Percentiles rank a stretch among this genome's conserved stretches.
phyloP scores from a whole-genome alignment of 148 eudicot genomes.

The Rhododendron williamsianum region DNA sequence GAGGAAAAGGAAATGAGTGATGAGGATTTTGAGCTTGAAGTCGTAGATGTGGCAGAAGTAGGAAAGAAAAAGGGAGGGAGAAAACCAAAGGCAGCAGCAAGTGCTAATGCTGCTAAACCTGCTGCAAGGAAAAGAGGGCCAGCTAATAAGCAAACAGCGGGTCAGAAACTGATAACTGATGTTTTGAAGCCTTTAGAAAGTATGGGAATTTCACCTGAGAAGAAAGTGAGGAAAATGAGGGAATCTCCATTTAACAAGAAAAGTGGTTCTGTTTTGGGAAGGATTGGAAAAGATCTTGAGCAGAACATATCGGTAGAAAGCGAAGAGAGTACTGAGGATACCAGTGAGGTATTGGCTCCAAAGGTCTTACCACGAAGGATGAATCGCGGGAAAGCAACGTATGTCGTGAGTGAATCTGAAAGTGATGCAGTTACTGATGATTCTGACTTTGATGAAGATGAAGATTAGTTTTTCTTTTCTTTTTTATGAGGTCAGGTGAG shows the following conservation, averaged over 20 bases:
- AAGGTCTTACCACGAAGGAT: conserved; percentile 51
- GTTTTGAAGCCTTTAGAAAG: conserved; percentile 45
- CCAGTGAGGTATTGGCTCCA: conserved; percentile 30
- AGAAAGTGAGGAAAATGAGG: conserved; percentile 89
- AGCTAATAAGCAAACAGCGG: conserved; percentile 28
- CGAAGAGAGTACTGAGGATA: conserved; percentile 20
- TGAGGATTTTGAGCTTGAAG: conserved; percentile 40
- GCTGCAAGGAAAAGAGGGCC: conserved; percentile 66
- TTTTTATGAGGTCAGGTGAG: neutral
- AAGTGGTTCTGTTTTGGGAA: conserved; percentile 58
- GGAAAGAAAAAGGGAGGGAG: conserved; percentile 51
- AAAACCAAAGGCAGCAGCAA: conserved; percentile 41
- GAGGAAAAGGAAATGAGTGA: conserved; percentile 25
- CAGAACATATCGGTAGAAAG: conserved; percentile 13
- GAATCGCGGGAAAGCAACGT: conserved; percentile 28
- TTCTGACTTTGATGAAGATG: conserved; percentile 36
- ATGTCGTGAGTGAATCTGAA: conserved; percentile 63
- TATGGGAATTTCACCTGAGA: neutral
- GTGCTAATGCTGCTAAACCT: conserved; percentile 31
- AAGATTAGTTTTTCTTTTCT: conserved; percentile 1
- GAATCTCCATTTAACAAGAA: conserved; percentile 82
- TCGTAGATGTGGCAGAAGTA: conserved; percentile 15
- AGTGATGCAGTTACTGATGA: conserved; percentile 35
- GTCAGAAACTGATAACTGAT: conserved; percentile 60
- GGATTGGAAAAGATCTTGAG: conserved; percentile 8